Conservation (phyloP, 352 stramenopile species). For the Hyaloperonospora brassicae region DNA sequence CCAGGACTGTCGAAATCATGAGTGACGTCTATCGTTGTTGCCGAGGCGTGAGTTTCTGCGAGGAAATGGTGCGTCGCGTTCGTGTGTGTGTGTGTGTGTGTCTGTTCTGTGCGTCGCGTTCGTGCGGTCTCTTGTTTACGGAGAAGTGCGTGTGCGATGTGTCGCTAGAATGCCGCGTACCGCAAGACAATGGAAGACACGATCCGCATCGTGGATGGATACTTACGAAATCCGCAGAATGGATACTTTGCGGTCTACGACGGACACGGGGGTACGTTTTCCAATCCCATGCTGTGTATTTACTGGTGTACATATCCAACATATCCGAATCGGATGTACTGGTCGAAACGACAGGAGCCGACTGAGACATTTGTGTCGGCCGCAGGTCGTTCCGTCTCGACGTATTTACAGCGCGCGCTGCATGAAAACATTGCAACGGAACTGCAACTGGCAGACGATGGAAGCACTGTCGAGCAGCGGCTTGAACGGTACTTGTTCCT, state of each 20-base stretch:
- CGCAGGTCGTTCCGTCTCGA: slow-evolving; percentile 54
- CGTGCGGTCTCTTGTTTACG: too few relatives aligned
- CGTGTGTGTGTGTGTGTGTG: too few relatives aligned
- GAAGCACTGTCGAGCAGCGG: slow-evolving; percentile 43
- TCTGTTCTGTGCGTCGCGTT: too few relatives aligned
- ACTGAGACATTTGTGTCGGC: not conserved
- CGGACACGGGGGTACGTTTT: slow-evolving; percentile 52
- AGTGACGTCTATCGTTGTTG: slow-evolving; percentile 44
- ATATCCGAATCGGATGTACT: too few relatives aligned
- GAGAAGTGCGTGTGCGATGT: not conserved
- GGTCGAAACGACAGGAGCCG: too few relatives aligned
- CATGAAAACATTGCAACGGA: slow-evolving; percentile 58
- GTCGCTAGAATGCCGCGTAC: slow-evolving; percentile 49
- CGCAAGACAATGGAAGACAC: slow-evolving; percentile 83
- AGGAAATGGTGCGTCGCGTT: slow-evolving; percentile 53
- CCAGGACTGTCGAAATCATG: slow-evolving; percentile 6
- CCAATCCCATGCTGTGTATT: too few relatives aligned
- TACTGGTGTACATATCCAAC: too few relatives aligned
- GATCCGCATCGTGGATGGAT: slow-evolving; percentile 63
- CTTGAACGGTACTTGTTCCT: slow-evolving; percentile 41
- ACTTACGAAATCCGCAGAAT: slow-evolving; percentile 39
- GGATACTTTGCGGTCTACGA: slow-evolving; percentile 79
- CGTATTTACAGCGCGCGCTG: slow-evolving; percentile 55
- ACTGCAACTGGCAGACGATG: slow-evolving; percentile 29
- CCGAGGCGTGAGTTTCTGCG: slow-evolving; percentile 55